Evolutionary conservation across 2,329 filamentous ascomycete genomes (phyloP).

Genomic region (Cytospora leucostoma): DNA sequence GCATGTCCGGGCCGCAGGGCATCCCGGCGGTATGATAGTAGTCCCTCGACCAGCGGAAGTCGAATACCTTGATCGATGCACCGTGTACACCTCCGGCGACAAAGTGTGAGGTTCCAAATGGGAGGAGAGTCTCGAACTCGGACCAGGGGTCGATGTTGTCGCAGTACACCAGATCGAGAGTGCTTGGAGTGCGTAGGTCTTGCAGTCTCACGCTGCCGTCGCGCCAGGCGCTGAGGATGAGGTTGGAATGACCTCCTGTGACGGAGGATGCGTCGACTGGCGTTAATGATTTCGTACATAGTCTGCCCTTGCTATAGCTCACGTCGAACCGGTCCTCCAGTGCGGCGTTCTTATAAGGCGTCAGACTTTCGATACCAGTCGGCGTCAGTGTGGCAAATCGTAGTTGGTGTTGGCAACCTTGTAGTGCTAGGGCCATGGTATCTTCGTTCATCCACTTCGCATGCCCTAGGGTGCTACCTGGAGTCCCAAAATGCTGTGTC

Average conservation of each 20-base stretch:
- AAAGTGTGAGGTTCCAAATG: conserved; percentile 54
- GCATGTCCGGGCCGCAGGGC: conserved; percentile 44
- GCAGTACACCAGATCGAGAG: conserved; percentile 51
- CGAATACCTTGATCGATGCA: conserved; percentile 52
- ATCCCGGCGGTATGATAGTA: conserved; percentile 53
- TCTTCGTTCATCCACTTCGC: conserved; percentile 50
- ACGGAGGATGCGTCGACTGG: conserved; percentile 41
- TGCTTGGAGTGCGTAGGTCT: conserved; percentile 52
- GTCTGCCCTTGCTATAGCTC: conserved; percentile 31
- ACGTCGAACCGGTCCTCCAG: conserved; percentile 34
- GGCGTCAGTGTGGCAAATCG: conserved; percentile 50
- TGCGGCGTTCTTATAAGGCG: conserved; percentile 38
- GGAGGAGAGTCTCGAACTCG: conserved; percentile 49
- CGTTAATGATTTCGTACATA: conserved; percentile 47
- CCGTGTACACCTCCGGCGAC: conserved; percentile 49
- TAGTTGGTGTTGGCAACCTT: conserved; percentile 45
- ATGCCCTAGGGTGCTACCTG: conserved; percentile 32
- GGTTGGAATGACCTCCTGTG: conserved; percentile 39
- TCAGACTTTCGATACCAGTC: conserved; percentile 43
- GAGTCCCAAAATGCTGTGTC: conserved; percentile 21
- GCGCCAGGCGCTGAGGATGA: conserved; percentile 55
- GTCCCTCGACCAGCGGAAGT: conserved; percentile 51
- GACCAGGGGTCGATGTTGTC: conserved; percentile 54
- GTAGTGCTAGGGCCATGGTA: conserved; percentile 48
- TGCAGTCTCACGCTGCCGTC: conserved; percentile 52